Base-by-base conservation (phyloP, 2,329 filamentous ascomycete species). In the Colletotrichum shisoi region DNA sequence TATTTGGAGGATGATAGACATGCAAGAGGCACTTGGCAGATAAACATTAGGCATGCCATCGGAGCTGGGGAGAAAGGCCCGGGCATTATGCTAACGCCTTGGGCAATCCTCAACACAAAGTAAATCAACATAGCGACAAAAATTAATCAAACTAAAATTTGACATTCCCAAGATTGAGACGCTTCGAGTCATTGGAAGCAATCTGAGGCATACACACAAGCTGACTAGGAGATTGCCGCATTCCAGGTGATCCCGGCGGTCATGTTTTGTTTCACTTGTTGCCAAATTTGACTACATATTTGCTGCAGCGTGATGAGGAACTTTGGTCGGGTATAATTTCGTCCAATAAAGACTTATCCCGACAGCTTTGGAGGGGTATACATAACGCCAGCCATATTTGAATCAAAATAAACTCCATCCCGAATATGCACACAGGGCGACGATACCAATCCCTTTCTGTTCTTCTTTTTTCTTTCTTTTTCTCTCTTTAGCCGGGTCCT, bases 401-500 rank as follows among this genome's bases (percentile, higher is more conserved):
- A 49, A 19, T 19, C 8, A 34, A 34, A 8, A 34, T 9, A 34
- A 56, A 57, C 52, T 57, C 63, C 63, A 42, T 40, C 27, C 21
- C 45, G 11, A 56, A 34, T 40, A 46, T 34, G 54, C 24, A 45
- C 21, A 57, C 21, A 9, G 21, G 52, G n/a, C 13, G 34, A 34
- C 31, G 31, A 34, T 15, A 12, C 52, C 12, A 15, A 27, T 3
- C 13, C 7, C 40, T 49, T 37, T 17, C 31, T 34, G 7, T 34
- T 34, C 8, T 34, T 9, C 2, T 34, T 9, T 34, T 34, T 34
- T 8, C 2, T 31, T 34, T 31, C 27, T 31, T 31, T 8, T 31
- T n/a, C 8, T 31, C 1, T 17, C 8, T 15, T 54, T 51, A 88
- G 45, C 86, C 86, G 0, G 86, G 86, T 12, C 86, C 86, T 63